A percentile compares a stretch with the other conserved stretches of the same genome.
These are phyloP conservation scores for Fusarium buharicum DNA, from an alignment of 2,329 filamentous ascomycete species.

Conservation along the genomic window DNA sequence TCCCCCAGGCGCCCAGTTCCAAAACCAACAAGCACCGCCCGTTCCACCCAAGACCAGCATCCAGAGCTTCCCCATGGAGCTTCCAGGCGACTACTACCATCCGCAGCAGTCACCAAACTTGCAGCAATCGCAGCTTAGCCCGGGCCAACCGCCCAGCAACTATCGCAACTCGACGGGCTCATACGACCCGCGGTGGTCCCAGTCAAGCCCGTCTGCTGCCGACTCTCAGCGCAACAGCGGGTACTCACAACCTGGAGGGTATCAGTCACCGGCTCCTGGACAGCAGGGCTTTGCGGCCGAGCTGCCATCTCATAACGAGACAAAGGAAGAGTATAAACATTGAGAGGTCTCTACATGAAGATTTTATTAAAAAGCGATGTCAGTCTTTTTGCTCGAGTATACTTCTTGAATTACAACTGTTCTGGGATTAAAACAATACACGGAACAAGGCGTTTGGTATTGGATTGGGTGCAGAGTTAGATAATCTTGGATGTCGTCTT, in stretches of 20 bases:
- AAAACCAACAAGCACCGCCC: constrained; percentile 41
- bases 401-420: constrained; percentile 1
- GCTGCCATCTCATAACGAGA: constrained; percentile 60
- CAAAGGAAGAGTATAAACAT: constrained; percentile 55
- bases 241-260: constrained; percentile 46
- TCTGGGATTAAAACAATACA: constrained; percentile 16
- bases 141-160: constrained; percentile 25
- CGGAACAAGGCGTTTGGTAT: constrained; percentile 23
- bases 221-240: constrained; percentile 44
- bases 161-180: constrained; percentile 43
- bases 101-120: constrained; percentile 50
- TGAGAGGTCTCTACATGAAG: constrained; percentile 1
- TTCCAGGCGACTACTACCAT: constrained; percentile 62
- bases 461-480: neutral
- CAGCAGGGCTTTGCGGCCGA: constrained; percentile 56
- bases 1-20: constrained; percentile 28
- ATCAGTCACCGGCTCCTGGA: constrained; percentile 54
- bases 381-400: constrained; percentile 4
- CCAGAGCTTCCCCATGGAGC: constrained; percentile 52
- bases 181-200: constrained; percentile 57
- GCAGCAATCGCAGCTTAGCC: constrained; percentile 25
- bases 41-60: constrained; percentile 40
- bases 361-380: neutral
- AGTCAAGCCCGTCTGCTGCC: constrained; percentile 40
- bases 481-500: neutral